Base-by-base conservation (phyloP, 129 eudicot genomes). In the Artemisia tridentata region DNA sequence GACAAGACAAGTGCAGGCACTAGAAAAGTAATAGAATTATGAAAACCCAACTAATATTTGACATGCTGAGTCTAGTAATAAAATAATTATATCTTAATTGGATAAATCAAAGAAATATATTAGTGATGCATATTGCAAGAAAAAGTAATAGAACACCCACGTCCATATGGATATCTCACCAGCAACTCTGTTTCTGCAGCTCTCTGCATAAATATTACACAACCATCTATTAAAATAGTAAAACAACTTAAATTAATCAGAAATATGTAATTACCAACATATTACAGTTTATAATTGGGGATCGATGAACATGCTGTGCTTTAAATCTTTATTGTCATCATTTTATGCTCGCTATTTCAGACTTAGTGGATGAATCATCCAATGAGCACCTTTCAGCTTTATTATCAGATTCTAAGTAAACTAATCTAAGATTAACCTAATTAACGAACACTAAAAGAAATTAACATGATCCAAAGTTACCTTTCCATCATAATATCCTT, bases 401-500 rank as follows among this genome's bases (percentile, higher is more conserved):
- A 19, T 38, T n/a, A 54, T 65, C 65, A 74, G 65, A 54, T 54
- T 46, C 9, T 1, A 52, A 1, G 16, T 9, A 18, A 54, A 53
- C 20, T 65, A 65, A 41, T 46, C 34, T 3, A 43, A 12, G 29
- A 41, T 38, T 65, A 14, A 21, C 29, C 21, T 7, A n/a, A 57
- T 46, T n/a, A 66, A 38, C 47, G 25, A 27, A 16, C 13, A 41
- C 53, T 16, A 50, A 18, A n/a, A 74, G 29, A 4, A 75, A 23
- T 50, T 55, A 21, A 21, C 9, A 18, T 50, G 51, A 8, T 52
- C 75, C 52, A 53, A 41, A 78, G 34, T 78, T 89, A 92, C 98
- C 98, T 92, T 92, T 57, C 98, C 98, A 66, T 89, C 98, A 41
- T 86, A 92, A 78, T 92, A 92, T 61, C 98, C 98, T 83, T 81